Conservation (phyloP, 2,329 filamentous ascomycete genomes). For the Coniochaeta sp. region DNA sequence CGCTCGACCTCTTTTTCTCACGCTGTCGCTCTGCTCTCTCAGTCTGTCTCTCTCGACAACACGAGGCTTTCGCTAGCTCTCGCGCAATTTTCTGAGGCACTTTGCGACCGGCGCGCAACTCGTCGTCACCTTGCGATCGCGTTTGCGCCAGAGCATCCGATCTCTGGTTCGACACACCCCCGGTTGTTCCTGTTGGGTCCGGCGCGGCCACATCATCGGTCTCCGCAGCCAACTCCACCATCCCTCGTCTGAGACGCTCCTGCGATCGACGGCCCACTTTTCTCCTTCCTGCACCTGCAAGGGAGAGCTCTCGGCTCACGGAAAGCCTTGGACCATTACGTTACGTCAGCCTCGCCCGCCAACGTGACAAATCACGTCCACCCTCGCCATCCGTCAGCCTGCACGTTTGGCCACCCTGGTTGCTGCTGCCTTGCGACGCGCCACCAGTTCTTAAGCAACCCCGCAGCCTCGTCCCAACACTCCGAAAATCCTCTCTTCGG, state of each 20-base stretch:
- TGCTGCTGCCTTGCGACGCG: constrained; percentile 11
- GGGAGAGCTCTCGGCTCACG: neutral
- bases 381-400: constrained; percentile 2
- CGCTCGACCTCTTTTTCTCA: constrained; percentile 15
- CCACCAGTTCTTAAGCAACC: neutral
- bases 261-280: constrained; percentile 3
- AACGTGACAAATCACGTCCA: neutral
- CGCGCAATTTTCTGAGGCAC: constrained; percentile 18
- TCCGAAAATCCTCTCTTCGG: constrained; percentile 10
- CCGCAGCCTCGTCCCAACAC: neutral
- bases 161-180: neutral
- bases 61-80: constrained; percentile 41
- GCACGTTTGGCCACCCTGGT: constrained; percentile 1
- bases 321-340: constrained; percentile 9
- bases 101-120: constrained; percentile 1
- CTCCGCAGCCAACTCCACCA: constrained; percentile 13
- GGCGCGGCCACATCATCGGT: constrained; percentile 22
- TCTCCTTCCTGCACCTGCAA: constrained; percentile 4
- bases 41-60: constrained; percentile 6
- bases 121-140: constrained; percentile 4
- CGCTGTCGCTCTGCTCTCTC: constrained; percentile 10
- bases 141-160: constrained; percentile 1
- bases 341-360: constrained; percentile 21
- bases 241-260: constrained; percentile 4
- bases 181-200: constrained; percentile 15